Percentiles rank a stretch among this genome's conserved stretches.
These are phyloP conservation scores for Protomyces macrosporus DNA, from an alignment of 1,139 yeast genomes.

Conservation along the genomic window DNA sequence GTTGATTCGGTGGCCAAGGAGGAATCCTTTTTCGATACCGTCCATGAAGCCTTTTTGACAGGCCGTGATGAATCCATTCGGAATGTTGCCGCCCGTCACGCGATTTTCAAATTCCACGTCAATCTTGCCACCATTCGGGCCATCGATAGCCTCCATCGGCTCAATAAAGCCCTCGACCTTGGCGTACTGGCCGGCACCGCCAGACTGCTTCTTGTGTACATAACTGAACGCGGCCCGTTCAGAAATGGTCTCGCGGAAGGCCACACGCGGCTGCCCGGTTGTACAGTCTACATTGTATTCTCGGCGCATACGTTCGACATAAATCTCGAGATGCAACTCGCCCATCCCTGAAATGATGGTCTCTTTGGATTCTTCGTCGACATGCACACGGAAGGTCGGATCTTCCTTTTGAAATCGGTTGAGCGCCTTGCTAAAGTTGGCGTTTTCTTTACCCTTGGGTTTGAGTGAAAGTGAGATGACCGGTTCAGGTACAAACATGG, in stretches of 20 bases:
- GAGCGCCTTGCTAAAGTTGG: conserved; percentile 90
- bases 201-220: conserved; percentile 95
- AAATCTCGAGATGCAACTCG: conserved; percentile 91
- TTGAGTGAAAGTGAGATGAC: conserved; percentile 87
- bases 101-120: conserved; percentile 71
- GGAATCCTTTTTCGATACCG: conserved; percentile 91
- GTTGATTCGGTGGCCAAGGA: conserved; percentile 86
- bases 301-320: conserved; percentile 95
- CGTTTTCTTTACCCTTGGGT: conserved; percentile 83
- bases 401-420: conserved; percentile 97
- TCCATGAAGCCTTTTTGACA: conserved; percentile 94
- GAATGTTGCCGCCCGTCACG: conserved; percentile 93
- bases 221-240: conserved; percentile 74
- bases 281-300: conserved; percentile 94
- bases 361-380: conserved; percentile 87
- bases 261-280: conserved; percentile 96
- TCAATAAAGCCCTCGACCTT: conserved; percentile 84
- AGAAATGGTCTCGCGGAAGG: conserved; percentile 90
- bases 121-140: conserved; percentile 41
- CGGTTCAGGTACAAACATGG: conserved; percentile 98
- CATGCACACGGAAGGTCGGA: conserved; percentile 92
- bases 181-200: conserved; percentile 99
- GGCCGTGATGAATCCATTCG: conserved; percentile 89
- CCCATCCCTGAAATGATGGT: conserved; percentile 99
- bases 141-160: conserved; percentile 48